These are phyloP conservation scores for Backusella liffmaniae DNA, from an alignment of 192 early-diverging fungal species.

Conservation along the genomic window DNA sequence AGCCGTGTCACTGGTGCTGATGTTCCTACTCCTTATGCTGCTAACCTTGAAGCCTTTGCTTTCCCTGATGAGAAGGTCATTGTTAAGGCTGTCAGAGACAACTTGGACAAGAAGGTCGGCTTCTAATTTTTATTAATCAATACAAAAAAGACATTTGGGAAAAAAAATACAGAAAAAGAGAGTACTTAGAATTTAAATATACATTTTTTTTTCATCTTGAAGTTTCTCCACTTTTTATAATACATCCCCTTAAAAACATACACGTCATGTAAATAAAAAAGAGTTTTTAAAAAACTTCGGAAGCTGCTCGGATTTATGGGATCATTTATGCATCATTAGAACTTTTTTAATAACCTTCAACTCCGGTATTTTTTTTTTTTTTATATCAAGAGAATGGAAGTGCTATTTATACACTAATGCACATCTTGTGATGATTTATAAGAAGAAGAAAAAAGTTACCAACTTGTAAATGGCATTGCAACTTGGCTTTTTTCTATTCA, in stretches of 20 bases:
- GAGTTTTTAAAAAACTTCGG: neutral
- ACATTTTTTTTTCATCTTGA: neutral
- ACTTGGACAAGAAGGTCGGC: constrained; percentile 46
- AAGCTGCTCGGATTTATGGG: neutral
- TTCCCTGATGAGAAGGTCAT: constrained; percentile 86
- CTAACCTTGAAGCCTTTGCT: constrained; percentile 87
- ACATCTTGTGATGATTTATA: too few relatives aligned
- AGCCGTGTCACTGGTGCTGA: constrained; percentile 94
- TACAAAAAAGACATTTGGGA: neutral
- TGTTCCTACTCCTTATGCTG: constrained; percentile 95
- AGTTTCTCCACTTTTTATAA: constrained; percentile 3
- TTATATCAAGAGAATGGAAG: too few relatives aligned
- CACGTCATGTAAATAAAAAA: constrained; percentile 10
- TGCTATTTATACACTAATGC: too few relatives aligned
- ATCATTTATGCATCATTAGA: neutral
- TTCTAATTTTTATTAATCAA: constrained; percentile 14
- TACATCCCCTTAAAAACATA: constrained; percentile 1
- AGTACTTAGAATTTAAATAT: neutral
- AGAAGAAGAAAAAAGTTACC: too few relatives aligned
- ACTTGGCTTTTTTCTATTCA: too few relatives aligned
- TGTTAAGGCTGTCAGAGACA: constrained; percentile 74
- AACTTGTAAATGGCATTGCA: too few relatives aligned
- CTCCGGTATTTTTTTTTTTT: neutral
- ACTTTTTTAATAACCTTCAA: neutral
- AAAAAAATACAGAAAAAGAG: neutral